Base-by-base conservation (phyloP, 2,329 filamentous ascomycete species). In the Epicoccum sorghinum region DNA sequence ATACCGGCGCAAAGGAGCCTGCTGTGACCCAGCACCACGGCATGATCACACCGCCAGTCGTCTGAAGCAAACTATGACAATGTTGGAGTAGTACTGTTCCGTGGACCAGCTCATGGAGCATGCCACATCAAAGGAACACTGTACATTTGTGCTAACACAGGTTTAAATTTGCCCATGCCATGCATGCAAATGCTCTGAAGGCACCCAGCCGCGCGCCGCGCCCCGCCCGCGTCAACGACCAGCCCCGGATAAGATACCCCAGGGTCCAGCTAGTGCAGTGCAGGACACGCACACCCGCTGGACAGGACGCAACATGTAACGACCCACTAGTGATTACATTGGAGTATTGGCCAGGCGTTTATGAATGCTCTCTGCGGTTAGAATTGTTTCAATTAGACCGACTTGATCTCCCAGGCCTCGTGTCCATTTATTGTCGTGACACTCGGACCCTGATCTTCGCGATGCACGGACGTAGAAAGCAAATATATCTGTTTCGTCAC, bases 51-150 rank as follows among this genome's bases (percentile, higher is more conserved):
- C 59, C 62, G 24, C 57, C 61, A 40, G 47, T 44, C 13, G 47
- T 45, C 36, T 54, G 49, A 54, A 45, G 13, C 52, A 30, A 5
- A 27, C 4, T 36, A 44, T 54, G 52, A 54, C 24, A 48, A 18
- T 22, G 14, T 40, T 54, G 33, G 52, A 49, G 27, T 35, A 36
- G 40, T 54, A 45, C 30, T 30, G 45, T 45, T 45, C 39, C 45
- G 52, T 54, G 52, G 52, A 54, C 52, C 52, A 54, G 52, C 52
- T 54, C 52, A 54, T 54, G 52, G 52, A 54, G 52, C 52, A 54
- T 54, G 52, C 52, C 52, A 54, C 52, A 45, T 18, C 29, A 41
- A 40, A 54, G 52, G 29, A 45, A 54, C 45, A 49, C 6, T 32
- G 52, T 54, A 54, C 52, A 48, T 40, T 44, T 45, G 40, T 49